Percentiles rank a stretch among this genome's conserved stretches.
These are phyloP conservation scores for Colletotrichum higginsianum DNA, from an alignment of 2,329 filamentous ascomycete genomes.

Conservation along the genomic window DNA sequence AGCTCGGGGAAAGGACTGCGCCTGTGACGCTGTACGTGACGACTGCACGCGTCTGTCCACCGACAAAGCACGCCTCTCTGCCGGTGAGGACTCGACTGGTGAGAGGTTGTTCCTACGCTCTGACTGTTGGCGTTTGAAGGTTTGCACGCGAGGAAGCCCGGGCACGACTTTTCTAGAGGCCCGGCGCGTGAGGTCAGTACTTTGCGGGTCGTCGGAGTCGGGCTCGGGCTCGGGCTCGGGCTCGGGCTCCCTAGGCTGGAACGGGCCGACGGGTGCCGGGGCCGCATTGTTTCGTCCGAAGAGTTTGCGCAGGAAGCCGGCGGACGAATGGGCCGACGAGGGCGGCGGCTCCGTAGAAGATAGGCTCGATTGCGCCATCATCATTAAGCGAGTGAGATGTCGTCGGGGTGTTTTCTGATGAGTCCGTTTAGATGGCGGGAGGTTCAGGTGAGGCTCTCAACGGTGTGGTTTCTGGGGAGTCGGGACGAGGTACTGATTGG, in stretches of 20 bases:
- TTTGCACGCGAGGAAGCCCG: conserved; percentile 81
- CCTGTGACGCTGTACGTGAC: conserved; percentile 53
- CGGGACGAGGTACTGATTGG: conserved; percentile 37
- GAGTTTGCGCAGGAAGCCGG: conserved; percentile 42
- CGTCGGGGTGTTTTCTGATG: conserved; percentile 16
- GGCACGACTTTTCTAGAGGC: conserved; percentile 78
- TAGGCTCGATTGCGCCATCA: conserved; percentile 40
- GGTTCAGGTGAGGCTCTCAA: conserved; percentile 34
- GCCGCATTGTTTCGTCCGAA: conserved; percentile 41
- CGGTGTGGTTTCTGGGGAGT: conserved; percentile 33
- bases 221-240: conserved; percentile 42
- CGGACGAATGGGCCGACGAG: conserved; percentile 23
- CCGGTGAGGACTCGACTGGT: conserved; percentile 73
- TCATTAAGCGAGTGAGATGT: neutral
- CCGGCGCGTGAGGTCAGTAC: conserved; percentile 57
- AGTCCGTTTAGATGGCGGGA: conserved; percentile 24
- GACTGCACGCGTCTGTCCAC: conserved; percentile 66
- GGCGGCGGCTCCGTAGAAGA: conserved; percentile 32
- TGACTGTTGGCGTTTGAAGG: conserved; percentile 86
- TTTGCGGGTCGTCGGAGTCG: conserved; percentile 48
- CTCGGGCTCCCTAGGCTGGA: conserved; percentile 34
- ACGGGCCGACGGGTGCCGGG: conserved; percentile 32
- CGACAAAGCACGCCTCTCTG: conserved; percentile 81
- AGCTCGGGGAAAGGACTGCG: conserved; percentile 58
- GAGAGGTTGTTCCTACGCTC: conserved; percentile 82